Base-by-base conservation (phyloP, 495 filamentous ascomycete genomes). In the Penicillium malachiteum region DNA sequence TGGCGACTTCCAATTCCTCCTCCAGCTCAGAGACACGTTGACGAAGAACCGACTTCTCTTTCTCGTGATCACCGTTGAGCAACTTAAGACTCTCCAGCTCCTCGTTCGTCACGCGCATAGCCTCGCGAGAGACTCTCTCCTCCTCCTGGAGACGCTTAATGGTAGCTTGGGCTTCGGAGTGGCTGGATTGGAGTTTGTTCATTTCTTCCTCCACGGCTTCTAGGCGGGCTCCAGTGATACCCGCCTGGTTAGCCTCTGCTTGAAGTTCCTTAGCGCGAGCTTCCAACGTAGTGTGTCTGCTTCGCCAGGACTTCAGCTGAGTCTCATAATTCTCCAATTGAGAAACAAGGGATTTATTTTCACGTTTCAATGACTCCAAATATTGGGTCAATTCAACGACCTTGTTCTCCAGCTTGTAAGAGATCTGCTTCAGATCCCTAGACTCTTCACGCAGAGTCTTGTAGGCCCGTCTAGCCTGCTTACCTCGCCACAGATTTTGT, bases 331-430 rank as follows among this genome's bases (percentile, higher is more conserved):
- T 97, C 69, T 97, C 91, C 33, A 97, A 86, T 73, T 97, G 93
- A 33, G 83, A 85, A 61, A 88, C 80, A 54, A 97, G 81, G 47
- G 84, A 82, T 77, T 93, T 96, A 79, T 97, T 97, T 70, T 96
- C 89, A 42, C 82, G 80, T 77, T 95, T 96, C 80, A 97, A 85
- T 32, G 90, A 86, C 63, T 93, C 92, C 68, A 97, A 70, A 48
- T 88, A 88, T 71, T 99, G 95, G 9, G 95, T 99, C 61, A 99
- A 79, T 75, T 99, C 95, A 50, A 97, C 90, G 52, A 98, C 94
- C 83, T 98, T 97, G 79, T 97, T 97, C 78, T 97, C 95, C 64
- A 98, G 74, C 78, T 95, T 97, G 77, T 97, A 97, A 12, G 92
- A 97, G 59, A 98, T 98, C 70, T 97, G 91, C 77, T 96, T 96